These are phyloP conservation scores for Debaryomyces tyrocola DNA, from an alignment of 805 yeast genomes.

Conservation along the genomic window DNA sequence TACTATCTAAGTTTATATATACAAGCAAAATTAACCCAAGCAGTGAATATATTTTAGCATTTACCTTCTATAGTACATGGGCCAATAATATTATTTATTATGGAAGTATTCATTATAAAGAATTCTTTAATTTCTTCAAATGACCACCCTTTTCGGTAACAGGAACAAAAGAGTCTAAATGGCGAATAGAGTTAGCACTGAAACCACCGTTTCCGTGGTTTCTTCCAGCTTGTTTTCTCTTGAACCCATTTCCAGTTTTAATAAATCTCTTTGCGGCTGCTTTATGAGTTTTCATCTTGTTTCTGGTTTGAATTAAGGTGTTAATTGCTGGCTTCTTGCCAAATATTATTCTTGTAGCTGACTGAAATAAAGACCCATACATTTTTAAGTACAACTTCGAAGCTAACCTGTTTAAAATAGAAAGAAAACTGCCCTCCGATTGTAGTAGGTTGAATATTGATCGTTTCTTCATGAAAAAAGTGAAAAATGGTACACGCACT, in stretches of 20 bases:
- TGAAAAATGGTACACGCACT: not conserved
- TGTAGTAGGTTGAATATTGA: not conserved
- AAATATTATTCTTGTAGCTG: constrained; percentile 6
- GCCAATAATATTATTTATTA: not conserved
- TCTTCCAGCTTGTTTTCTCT: constrained; percentile 69
- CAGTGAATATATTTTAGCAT: not conserved
- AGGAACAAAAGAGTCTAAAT: constrained; percentile 57
- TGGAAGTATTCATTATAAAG: constrained; percentile 5
- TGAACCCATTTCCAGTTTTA: constrained; percentile 64
- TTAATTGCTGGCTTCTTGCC: constrained; percentile 19
- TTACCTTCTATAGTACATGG: not conserved
- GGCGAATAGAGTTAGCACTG: constrained; percentile 59
- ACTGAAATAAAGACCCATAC: constrained; percentile 3
- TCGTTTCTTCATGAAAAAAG: not conserved
- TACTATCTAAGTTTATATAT: constrained; percentile 3
- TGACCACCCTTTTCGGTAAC: constrained; percentile 56
- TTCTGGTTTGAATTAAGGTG: constrained; percentile 37
- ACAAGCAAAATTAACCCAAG: not conserved
- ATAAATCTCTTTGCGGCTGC: constrained; percentile 88
- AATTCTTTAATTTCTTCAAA: constrained; percentile 54
- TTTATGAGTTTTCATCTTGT: constrained; percentile 73
- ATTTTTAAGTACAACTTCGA: not conserved
- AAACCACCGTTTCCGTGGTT: constrained; percentile 93
- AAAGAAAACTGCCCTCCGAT: not conserved
- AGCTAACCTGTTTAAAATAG: not conserved